Base-by-base conservation (phyloP, 106 monocot species). In the Apostasia ramifera region DNA sequence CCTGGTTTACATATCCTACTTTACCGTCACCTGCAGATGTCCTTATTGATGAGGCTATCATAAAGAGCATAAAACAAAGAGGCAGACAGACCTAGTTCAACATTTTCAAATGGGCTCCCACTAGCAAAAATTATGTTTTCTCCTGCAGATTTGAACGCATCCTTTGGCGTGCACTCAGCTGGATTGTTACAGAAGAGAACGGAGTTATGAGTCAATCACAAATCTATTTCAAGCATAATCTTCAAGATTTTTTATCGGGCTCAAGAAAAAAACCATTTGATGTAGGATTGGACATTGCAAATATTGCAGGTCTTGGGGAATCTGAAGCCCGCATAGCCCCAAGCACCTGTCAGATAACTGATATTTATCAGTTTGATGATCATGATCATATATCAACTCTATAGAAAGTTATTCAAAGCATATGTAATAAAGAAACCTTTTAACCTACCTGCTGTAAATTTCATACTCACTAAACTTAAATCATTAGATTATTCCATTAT, bases 261-360 rank as follows among this genome's bases (percentile, higher is more conserved):
- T 69, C n/a, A 59, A 72, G 55, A 65, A 70, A 60, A 48, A 10
- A 72, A 98, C 98, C 98, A 76, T 98, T 98, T 72, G 55, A 80
- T 56, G 98, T 98, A 54, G 98, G 98, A 74, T 98, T 98, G 73
- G 98, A 98, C 98, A 98, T 98, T 70, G 98, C 90, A 83, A 98
- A 98, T 63, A 98, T 84, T 78, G 93, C 98, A 77, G 98, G 93
- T 26, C 81, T 61, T 13, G 87, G 76, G 14, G 93, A 93, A 71
- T 93, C 89, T 70, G 98, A 98, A 38, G 90, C 80, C 66, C 63
- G 70, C 93, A 93, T 82, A 14, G 98, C 93, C 77, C 75, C 90
- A 14, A 98, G 93, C n/a, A 98, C 85, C 98, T 98, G 76, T 14
- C 40, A 81, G 44, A 67, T 73, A 61, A 71, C 15, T 47, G 55